These are phyloP conservation scores for Saitozyma sp. DNA, from an alignment of 768 basidiomycete species.

Conservation along the genomic window DNA sequence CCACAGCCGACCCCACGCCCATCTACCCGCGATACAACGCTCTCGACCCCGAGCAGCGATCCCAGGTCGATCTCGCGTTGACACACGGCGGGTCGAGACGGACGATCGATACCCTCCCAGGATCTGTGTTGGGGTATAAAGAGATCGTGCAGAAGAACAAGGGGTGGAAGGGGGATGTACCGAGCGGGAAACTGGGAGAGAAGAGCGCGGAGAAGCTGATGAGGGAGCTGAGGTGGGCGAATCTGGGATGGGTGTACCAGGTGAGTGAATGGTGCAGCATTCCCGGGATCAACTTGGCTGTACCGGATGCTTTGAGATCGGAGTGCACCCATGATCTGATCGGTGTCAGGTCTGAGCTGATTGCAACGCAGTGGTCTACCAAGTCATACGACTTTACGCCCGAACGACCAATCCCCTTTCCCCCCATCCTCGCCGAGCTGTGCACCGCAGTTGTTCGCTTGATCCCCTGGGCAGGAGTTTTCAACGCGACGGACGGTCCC, in stretches of 20 bases:
- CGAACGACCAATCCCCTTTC: constrained; percentile 64
- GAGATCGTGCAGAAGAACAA: constrained; percentile 62
- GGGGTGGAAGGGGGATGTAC: constrained; percentile 59
- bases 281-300: too few relatives aligned
- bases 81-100: constrained; percentile 1
- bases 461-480: constrained; percentile 73
- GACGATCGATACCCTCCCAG: constrained; percentile 72
- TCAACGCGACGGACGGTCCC: constrained; percentile 18
- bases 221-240: constrained; percentile 86
- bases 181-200: constrained; percentile 64
- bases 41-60: background rate
- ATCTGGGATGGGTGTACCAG: constrained; percentile 90
- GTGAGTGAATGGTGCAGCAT: constrained; percentile 29
- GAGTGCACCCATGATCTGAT: too few relatives aligned
- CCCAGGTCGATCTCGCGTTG: background rate
- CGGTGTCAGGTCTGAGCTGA: background rate
- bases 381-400: constrained; percentile 88
- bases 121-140: constrained; percentile 61
- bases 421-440: constrained; percentile 59
- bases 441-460: constrained; percentile 65
- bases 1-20: constrained; percentile 19
- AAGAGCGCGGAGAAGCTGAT: constrained; percentile 62
- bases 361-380: constrained; percentile 73
- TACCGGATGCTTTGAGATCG: too few relatives aligned
- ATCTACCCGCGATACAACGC: constrained; percentile 25